These are phyloP conservation scores for Boletus vinaceobasis DNA, from an alignment of 768 basidiomycete genomes.

Conservation along the genomic window DNA sequence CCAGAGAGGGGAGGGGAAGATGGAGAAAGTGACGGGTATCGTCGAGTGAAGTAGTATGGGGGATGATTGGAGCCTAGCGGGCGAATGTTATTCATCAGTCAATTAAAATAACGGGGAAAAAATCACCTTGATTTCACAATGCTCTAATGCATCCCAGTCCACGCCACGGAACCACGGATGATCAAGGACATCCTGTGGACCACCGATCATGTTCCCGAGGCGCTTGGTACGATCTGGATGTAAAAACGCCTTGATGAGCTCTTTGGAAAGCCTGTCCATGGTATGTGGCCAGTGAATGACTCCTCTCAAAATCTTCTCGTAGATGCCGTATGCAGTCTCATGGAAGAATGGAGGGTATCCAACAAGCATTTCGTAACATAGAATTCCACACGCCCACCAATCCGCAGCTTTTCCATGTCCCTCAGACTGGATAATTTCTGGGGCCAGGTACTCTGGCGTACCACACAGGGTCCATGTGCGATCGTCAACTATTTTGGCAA, in stretches of 20 bases:
- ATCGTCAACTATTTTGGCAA: constrained; percentile 96
- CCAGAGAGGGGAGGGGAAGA: constrained; percentile 68
- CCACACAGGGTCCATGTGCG: constrained; percentile 98
- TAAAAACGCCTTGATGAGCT: constrained; percentile 84
- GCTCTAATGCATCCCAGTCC: constrained; percentile 85
- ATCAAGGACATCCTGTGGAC: constrained; percentile 84
- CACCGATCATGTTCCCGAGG: constrained; percentile 89
- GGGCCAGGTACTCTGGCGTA: constrained; percentile 94
- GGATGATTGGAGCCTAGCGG: constrained; percentile 78
- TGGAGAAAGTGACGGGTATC: constrained; percentile 87
- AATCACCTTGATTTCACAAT: constrained; percentile 79
- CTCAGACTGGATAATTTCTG: constrained; percentile 96
- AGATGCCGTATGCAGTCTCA: constrained; percentile 96
- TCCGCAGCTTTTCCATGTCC: constrained; percentile 98
- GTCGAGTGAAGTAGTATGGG: constrained; percentile 72
- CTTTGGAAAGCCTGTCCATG: constrained; percentile 86
- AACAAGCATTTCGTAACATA: constrained; percentile 98
- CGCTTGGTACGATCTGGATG: constrained; percentile 90
- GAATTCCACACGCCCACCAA: constrained; percentile 98
- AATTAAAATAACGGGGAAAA: background rate
- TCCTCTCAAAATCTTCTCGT: constrained; percentile 92
- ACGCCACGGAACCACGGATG: constrained; percentile 97
- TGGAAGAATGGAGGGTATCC: constrained; percentile 99
- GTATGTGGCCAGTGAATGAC: constrained; percentile 88
- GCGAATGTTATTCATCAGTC: constrained; percentile 3